Evolutionary conservation across 2,329 filamentous ascomycete species (phyloP).

Genomic region (Acrodontium crateriforme): DNA sequence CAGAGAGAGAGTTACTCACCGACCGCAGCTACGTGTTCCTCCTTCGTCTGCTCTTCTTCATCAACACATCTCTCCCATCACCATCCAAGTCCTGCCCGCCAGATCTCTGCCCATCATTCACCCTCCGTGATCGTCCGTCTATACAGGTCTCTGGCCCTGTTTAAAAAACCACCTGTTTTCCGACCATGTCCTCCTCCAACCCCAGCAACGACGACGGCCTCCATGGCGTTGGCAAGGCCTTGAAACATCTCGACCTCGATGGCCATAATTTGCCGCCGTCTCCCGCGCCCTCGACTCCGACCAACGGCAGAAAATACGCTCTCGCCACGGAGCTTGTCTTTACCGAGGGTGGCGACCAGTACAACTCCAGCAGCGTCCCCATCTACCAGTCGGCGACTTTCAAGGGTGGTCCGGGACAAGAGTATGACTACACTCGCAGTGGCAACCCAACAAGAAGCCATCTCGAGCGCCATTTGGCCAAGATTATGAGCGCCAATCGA

Average conservation of each 20-base stretch:
- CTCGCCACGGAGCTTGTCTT: conserved; percentile 94
- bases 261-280: conserved; percentile 81
- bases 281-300: conserved; percentile 81
- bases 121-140: conserved; percentile 10
- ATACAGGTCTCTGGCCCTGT: conserved; percentile 19
- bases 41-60: too few relatives aligned
- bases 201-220: conserved; percentile 9
- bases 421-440: conserved; percentile 97
- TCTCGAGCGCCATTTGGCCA: conserved; percentile 88
- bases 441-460: conserved; percentile 95
- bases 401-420: conserved; percentile 69
- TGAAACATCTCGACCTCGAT: conserved; percentile 55
- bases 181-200: conserved; percentile 11
- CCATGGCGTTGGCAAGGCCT: conserved; percentile 27
- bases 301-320: conserved; percentile 75
- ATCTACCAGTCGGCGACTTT: conserved; percentile 98
- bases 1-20: too few relatives aligned
- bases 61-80: background rate
- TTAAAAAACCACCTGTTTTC: conserved; percentile 18
- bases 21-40: too few relatives aligned
- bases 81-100: background rate
- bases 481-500: conserved; percentile 93
- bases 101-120: conserved; percentile 16
- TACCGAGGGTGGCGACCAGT: conserved; percentile 91
- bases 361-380: conserved; percentile 87